Conservation (phyloP, 2,329 filamentous ascomycete species). For the Sporothrix humicola region DNA sequence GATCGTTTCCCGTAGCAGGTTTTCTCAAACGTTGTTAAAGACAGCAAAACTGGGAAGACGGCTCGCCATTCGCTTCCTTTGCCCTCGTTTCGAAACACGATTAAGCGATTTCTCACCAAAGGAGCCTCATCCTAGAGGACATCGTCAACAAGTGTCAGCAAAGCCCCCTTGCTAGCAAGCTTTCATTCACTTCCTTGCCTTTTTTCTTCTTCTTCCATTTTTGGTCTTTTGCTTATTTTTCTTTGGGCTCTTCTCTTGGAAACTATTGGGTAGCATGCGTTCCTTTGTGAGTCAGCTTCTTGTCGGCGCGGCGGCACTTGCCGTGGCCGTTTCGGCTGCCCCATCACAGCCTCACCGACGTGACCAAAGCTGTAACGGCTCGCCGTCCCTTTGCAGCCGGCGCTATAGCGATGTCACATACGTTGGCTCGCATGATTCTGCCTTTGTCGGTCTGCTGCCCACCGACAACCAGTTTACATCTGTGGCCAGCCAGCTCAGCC, state of each 20-base stretch:
- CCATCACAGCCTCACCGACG: constrained; percentile 16
- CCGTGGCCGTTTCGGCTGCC: neutral
- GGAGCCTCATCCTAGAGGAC: neutral
- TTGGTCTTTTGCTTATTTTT: neutral
- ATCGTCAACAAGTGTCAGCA: constrained; percentile 11
- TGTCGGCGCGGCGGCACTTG: neutral
- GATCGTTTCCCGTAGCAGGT: constrained; percentile 2
- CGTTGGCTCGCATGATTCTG: constrained; percentile 68
- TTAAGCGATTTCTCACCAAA: constrained; percentile 5
- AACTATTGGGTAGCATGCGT: constrained; percentile 24
- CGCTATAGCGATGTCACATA: constrained; percentile 66
- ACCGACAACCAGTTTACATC: constrained; percentile 66
- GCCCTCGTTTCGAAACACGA: constrained; percentile 8
- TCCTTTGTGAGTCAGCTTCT: constrained; percentile 9
- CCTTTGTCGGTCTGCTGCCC: constrained; percentile 63
- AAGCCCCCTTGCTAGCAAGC: neutral
- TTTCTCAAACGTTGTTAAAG: neutral
- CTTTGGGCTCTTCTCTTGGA: too few relatives aligned
- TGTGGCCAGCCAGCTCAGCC: constrained; percentile 62
- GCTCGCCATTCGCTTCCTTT: constrained; percentile 16
- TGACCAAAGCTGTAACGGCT: constrained; percentile 59
- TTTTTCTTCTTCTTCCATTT: neutral
- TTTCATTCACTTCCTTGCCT: neutral
- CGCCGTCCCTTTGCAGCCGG: constrained; percentile 59
- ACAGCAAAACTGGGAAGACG: neutral